A percentile compares a stretch with the other conserved stretches of the same genome.
Conservation (phyloP, 768 basidiomycete species). For the Rhizopogon vinicolor region DNA sequence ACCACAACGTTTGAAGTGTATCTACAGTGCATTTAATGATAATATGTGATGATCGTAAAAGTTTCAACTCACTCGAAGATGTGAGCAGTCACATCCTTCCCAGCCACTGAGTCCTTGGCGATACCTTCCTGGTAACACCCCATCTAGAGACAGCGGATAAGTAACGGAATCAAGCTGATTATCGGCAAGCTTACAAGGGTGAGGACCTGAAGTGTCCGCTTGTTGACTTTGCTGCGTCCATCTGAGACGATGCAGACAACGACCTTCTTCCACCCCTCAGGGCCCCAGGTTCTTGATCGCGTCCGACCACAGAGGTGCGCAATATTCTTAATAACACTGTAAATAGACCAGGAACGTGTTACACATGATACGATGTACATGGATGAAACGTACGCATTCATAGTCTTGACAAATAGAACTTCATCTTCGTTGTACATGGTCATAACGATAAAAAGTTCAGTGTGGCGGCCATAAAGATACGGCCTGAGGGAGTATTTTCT, state of each 20-base stretch:
- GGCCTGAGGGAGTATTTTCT: conserved; percentile 75
- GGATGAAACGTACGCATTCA: conserved; percentile 64
- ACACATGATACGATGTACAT: neutral
- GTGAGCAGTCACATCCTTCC: conserved; percentile 90
- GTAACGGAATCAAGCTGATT: neutral
- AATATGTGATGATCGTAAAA: neutral
- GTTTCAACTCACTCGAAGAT: conserved; percentile 73
- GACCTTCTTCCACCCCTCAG: conserved; percentile 87
- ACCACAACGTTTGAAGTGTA: conserved; percentile 80
- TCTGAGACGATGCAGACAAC: conserved; percentile 88
- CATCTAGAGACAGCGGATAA: conserved; percentile 45
- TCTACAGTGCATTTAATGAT: conserved; percentile 27
- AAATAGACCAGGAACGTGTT: conserved; percentile 5
- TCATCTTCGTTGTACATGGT: conserved; percentile 97
- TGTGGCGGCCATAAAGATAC: conserved; percentile 73
- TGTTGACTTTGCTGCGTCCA: conserved; percentile 83
- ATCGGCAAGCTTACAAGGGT: conserved; percentile 50
- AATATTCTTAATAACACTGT: conserved; percentile 81
- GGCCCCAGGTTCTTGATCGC: conserved; percentile 79
- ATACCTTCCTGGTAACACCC: conserved; percentile 87
- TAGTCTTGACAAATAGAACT: conserved; percentile 69
- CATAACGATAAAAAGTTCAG: conserved; percentile 94
- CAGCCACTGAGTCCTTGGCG: conserved; percentile 81
- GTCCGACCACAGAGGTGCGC: conserved; percentile 69
- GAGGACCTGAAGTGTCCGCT: conserved; percentile 86